Evolutionary conservation across 208 protist species (phyloP).

Genomic region (Trypanosomatidae sp.): DNA sequence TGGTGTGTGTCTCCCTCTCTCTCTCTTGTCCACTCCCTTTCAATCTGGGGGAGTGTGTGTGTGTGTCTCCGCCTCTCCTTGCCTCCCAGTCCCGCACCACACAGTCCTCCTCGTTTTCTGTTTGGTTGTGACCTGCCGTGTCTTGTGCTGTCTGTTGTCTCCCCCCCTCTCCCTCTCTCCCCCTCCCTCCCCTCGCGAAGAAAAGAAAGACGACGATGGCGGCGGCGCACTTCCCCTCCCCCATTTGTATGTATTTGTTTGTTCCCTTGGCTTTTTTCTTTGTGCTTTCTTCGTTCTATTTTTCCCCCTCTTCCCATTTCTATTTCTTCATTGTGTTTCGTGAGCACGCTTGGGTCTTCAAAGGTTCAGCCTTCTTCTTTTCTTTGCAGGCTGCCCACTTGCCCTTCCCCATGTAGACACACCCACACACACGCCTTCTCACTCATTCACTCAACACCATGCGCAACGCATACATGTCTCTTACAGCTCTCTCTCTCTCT

Average conservation of each 20-base stretch:
- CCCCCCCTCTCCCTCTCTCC: neutral
- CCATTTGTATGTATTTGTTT: neutral
- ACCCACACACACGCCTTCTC: neutral
- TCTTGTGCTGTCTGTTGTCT: neutral
- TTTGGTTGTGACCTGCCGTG: neutral
- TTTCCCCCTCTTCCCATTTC: neutral
- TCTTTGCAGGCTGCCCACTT: neutral
- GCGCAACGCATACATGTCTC: neutral
- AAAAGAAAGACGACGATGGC: neutral
- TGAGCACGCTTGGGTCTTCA: neutral
- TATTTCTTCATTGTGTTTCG: neutral
- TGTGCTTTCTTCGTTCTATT: neutral
- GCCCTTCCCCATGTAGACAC: neutral
- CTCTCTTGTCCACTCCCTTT: neutral
- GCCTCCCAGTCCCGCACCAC: neutral
- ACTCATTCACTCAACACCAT: neutral
- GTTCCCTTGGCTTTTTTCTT: neutral
- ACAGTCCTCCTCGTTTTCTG: neutral
- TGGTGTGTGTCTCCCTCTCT: neutral
- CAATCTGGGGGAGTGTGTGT: neutral
- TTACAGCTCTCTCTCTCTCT: neutral
- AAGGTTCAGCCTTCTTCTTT: neutral
- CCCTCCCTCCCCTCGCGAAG: neutral
- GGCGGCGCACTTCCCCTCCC: neutral
- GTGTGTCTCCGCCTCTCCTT: neutral